These are phyloP conservation scores for Crinitomyces ghanaensis DNA, from an alignment of 805 yeast genomes.

Conservation along the genomic window DNA sequence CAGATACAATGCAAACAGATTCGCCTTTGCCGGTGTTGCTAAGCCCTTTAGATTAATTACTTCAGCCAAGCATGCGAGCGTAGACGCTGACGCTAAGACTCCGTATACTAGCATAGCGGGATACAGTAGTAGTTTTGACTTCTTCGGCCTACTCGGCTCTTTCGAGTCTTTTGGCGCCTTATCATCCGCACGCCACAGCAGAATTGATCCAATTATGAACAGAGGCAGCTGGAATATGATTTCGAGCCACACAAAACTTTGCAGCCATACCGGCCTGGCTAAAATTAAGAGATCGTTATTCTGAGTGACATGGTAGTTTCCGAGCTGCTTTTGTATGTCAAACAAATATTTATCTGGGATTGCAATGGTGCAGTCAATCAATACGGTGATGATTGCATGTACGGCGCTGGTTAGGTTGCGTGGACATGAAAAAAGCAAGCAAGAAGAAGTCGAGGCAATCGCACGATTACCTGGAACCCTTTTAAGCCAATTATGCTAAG, in stretches of 20 bases:
- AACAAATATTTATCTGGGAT: constrained; percentile 43
- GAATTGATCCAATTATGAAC: constrained; percentile 46
- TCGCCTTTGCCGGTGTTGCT: constrained; percentile 27
- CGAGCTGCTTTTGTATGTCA: constrained; percentile 37
- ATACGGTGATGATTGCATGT: constrained; percentile 65
- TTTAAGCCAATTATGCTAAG: neutral
- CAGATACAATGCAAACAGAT: constrained; percentile 42
- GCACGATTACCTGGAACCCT: neutral
- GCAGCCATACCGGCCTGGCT: constrained; percentile 60
- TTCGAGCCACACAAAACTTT: constrained; percentile 61
- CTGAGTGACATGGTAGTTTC: constrained; percentile 45
- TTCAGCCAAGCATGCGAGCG: constrained; percentile 49
- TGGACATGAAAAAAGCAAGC: too few species aligned
- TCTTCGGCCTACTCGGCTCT: neutral
- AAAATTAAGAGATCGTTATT: constrained; percentile 65
- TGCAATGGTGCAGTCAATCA: constrained; percentile 65
- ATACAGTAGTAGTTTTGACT: too few species aligned
- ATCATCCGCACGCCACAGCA: constrained; percentile 25
- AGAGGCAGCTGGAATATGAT: constrained; percentile 68
- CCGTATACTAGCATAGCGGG: constrained; percentile 54
- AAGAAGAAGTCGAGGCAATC: neutral
- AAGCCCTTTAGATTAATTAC: constrained; percentile 28
- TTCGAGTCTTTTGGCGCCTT: constrained; percentile 1
- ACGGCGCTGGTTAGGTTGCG: constrained; percentile 26
- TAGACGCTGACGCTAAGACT: constrained; percentile 71